These are phyloP conservation scores for Pythium phragmitis DNA, from an alignment of 352 stramenopile species.

Conservation along the genomic window DNA sequence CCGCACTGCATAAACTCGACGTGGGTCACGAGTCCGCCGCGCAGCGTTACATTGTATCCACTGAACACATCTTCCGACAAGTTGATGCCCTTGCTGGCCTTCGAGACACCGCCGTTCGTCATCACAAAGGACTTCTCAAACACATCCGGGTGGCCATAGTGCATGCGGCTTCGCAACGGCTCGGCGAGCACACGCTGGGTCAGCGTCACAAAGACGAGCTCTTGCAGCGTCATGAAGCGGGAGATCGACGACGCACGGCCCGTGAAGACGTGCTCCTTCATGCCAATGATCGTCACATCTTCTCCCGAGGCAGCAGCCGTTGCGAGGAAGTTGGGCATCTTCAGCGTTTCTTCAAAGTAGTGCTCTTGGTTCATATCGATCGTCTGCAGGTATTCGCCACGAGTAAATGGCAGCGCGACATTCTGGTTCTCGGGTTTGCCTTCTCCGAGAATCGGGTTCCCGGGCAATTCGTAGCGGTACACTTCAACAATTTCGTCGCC, in stretches of 20 bases:
- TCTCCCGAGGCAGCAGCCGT: conserved; percentile 63
- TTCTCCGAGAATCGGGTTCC: conserved; percentile 80
- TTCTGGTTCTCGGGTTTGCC: conserved; percentile 90
- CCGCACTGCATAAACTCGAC: conserved; percentile 89
- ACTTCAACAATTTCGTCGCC: conserved; percentile 86
- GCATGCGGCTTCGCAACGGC: conserved; percentile 72
- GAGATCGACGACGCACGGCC: conserved; percentile 79
- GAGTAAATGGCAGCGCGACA: conserved; percentile 80
- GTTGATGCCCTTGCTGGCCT: conserved; percentile 87
- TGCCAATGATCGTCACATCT: conserved; percentile 82
- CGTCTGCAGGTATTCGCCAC: conserved; percentile 85
- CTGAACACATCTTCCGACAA: conserved; percentile 89
- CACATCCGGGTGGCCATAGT: conserved; percentile 88
- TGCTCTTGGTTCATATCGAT: conserved; percentile 92
- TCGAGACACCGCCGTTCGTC: conserved; percentile 84
- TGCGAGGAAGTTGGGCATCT: conserved; percentile 87
- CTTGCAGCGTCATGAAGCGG: conserved; percentile 87
- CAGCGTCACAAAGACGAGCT: conserved; percentile 86
- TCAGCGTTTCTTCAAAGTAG: conserved; percentile 89
- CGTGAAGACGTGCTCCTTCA: conserved; percentile 91
- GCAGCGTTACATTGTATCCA: conserved; percentile 80
- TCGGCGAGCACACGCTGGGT: conserved; percentile 81
- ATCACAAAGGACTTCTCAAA: conserved; percentile 89
- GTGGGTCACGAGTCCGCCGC: conserved; percentile 76
- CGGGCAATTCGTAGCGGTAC: conserved; percentile 84